phyloP scores from a whole-genome alignment of 2,329 filamentous ascomycete species.

The Stagonosporopsis vannaccii region DNA sequence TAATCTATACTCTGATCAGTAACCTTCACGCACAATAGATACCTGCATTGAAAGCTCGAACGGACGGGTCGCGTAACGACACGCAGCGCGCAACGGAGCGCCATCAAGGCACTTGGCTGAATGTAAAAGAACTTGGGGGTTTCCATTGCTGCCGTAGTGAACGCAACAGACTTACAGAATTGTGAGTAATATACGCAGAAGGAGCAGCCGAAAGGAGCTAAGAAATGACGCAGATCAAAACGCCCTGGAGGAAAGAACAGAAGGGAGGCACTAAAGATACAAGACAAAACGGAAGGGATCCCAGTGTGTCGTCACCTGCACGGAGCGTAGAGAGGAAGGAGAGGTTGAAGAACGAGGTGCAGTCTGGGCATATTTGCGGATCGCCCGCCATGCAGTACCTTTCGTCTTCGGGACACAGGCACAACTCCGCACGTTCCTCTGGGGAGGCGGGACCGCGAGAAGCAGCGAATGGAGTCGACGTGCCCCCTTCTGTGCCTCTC shows the following conservation, averaged over 20 bases:
- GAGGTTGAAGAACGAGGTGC: constrained; percentile 33
- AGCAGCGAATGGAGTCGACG: constrained; percentile 38
- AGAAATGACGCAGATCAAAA: constrained; percentile 23
- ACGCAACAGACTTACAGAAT: constrained; percentile 7
- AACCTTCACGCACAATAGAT: neutral
- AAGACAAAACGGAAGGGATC: constrained; percentile 24
- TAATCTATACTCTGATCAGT: constrained; percentile 8
- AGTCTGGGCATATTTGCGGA: constrained; percentile 43
- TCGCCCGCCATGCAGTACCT: constrained; percentile 40
- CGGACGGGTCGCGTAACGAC: neutral
- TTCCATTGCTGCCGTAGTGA: neutral
- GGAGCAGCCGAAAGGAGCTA: constrained; percentile 13
- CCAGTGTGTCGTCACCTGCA: constrained; percentile 38
- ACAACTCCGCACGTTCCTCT: constrained; percentile 41
- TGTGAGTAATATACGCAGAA: constrained; percentile 1
- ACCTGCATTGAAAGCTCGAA: neutral
- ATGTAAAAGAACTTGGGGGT: neutral
- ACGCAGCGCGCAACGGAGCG: neutral
- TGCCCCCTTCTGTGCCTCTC: constrained; percentile 34
- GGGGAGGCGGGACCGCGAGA: constrained; percentile 35
- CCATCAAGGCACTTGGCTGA: neutral
- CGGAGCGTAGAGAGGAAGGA: constrained; percentile 36
- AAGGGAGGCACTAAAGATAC: constrained; percentile 17
- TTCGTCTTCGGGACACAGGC: constrained; percentile 30
- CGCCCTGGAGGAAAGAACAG: constrained; percentile 19